Base-by-base conservation (phyloP, 2,329 filamentous ascomycete genomes). In the Venturia asperata region DNA sequence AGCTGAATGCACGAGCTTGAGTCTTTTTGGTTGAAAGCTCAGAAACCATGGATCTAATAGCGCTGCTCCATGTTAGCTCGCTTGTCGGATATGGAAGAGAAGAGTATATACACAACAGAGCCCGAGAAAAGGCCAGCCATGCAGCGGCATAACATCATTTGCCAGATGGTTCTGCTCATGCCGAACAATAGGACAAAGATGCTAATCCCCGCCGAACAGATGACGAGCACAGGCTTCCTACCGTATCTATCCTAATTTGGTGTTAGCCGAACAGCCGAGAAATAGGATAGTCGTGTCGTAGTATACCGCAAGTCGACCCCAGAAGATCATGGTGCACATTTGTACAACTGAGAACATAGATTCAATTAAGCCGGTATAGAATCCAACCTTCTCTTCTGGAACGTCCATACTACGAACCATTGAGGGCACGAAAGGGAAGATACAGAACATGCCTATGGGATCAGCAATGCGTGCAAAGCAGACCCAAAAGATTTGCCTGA, bases 381-480 rank as follows among this genome's bases (percentile, higher is more conserved):
- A 93, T 1, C 90, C 90, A 3, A 91, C 85, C 73, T 91, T 87
- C n/a, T 82, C 77, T 56, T 84, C 78, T 1, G 80, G 74, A 1
- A 93, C 75, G 13, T 79, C 71, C 11, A 88, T 89, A 66, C 86
- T 87, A 65, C 83, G 79, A 45, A 90, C 85, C 90, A 93, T 93
- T 71, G 87, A 80, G 71, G 87, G 90, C 75, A 94, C 83, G 76
- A 89, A 93, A 0, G 90, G 88, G 70, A 93, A 89, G 73, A 93
- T 91, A 72, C 82, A 85, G 78, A 92, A 93, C 78, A 91, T 93
- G n/a, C 89, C 88, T 49, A 92, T 82, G 0, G 90, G 89, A 71
- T 93, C 90, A 56, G 90, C 79, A 34, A 90, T 72, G 6, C 89
- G 85, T 1, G 87, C 86, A 72, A 86, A 89, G 78, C 90, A 93